Base-by-base conservation (phyloP, 352 stramenopile species). In the Globisporangium megalacanthum region DNA sequence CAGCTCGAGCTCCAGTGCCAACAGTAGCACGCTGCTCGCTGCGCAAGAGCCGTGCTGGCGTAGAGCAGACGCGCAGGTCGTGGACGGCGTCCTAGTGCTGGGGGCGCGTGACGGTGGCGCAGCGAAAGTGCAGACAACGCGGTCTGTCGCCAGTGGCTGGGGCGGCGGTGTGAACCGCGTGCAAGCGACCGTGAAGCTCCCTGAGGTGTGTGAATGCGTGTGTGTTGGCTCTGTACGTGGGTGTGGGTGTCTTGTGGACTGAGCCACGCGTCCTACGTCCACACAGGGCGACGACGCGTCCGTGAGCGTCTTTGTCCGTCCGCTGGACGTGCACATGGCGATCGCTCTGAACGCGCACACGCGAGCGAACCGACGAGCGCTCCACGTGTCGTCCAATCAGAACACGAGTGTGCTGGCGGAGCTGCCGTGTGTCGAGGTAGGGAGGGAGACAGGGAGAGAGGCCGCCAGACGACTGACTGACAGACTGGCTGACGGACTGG, bases 381-480 rank as follows among this genome's bases (percentile, higher is more conserved):
- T 17, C 78, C 10, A 49, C 49, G 11, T 80, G 62, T 20, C 69
- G 58, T 25, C 65, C 61, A 52, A 63, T 11, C 68, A 70, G 31
- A 75, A 72, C 47, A 67, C 70, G 33, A 75, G 64, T 11, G 17
- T 77, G 7, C 39, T 73, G 20, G 70, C 54, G 0, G 52, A 75
- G 50, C 41, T 85, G n/a, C 75, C 75, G 14, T 84, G 75, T 29
- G 35, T 69, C 10, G 45, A 53, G 62, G 74, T 82, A 17, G n/a
- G 39, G 39, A n/a, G n/a, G 2, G 25, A 29, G 25, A 29, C 2
- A 29, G 25, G 25, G 25, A 29, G 25, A 29, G 25, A 29, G 25
- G 25, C 25, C 25, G 25, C 25, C 25, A 29, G 25, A 29, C 25
- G 6, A 47, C 15, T 4, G 10, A 42, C 1, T 41, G 36, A 41